These are phyloP conservation scores for Exophiala sp. DNA, from an alignment of 2,329 filamentous ascomycete genomes.

Conservation along the genomic window DNA sequence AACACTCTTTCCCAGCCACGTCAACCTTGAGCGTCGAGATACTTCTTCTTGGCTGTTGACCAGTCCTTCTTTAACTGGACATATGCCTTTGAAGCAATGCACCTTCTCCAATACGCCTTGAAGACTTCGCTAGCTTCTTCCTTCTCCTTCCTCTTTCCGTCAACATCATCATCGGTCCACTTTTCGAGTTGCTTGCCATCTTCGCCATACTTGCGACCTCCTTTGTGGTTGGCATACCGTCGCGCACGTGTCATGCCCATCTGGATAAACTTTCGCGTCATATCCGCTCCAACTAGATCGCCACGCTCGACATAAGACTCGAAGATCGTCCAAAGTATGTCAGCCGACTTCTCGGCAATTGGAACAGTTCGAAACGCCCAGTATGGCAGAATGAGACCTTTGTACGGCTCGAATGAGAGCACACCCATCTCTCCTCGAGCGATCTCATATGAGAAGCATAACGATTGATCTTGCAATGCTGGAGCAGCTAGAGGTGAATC, in stretches of 20 bases:
- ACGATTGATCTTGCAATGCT: constrained; percentile 18
- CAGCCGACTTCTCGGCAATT: constrained; percentile 51
- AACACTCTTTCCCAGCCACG: not conserved
- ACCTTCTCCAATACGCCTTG: constrained; percentile 26
- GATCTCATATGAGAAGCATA: constrained; percentile 49
- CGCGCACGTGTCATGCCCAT: constrained; percentile 64
- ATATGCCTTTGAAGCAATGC: constrained; percentile 44
- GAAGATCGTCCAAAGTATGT: constrained; percentile 51
- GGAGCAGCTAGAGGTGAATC: constrained; percentile 22
- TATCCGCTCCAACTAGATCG: constrained; percentile 64
- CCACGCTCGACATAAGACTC: constrained; percentile 47
- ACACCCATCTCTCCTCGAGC: constrained; percentile 60
- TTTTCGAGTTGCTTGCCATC: constrained; percentile 30
- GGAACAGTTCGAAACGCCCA: constrained; percentile 58
- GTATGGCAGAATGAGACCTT: constrained; percentile 55
- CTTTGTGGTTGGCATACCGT: constrained; percentile 55
- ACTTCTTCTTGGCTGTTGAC: constrained; percentile 20
- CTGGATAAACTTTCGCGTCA: constrained; percentile 62
- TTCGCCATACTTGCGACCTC: constrained; percentile 55
- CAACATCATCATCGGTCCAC: constrained; percentile 39
- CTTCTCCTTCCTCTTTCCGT: constrained; percentile 32
- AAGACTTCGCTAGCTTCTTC: constrained; percentile 30
- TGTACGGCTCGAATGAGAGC: constrained; percentile 62
- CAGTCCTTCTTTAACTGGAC: constrained; percentile 48
- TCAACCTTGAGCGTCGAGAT: constrained; percentile 7